phyloP scores from a whole-genome alignment of 768 basidiomycete genomes.

The Cystoderma amianthinum region DNA sequence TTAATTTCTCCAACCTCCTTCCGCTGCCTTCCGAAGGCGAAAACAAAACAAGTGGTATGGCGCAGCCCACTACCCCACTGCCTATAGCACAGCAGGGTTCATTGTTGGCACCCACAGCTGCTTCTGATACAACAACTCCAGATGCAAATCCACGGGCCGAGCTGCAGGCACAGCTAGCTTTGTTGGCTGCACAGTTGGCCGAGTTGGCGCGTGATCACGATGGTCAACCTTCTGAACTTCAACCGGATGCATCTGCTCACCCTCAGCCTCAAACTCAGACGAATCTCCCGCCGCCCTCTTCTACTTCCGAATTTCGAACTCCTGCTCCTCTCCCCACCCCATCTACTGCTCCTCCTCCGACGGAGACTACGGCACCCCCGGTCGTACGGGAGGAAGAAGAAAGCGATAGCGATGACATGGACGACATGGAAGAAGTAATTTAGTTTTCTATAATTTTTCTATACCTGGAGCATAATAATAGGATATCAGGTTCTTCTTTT shows the following conservation, averaged over 20 bases:
- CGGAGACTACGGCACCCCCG: not conserved
- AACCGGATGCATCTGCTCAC: slow-evolving; percentile 3
- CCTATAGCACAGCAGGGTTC: not conserved
- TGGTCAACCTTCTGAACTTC: too few relatives aligned
- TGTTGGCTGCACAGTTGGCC: slow-evolving; percentile 65
- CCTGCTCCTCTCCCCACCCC: not conserved
- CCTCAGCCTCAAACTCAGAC: not conserved
- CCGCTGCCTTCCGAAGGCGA: slow-evolving; percentile 26
- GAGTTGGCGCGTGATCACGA: slow-evolving; percentile 62
- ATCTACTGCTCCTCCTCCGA: not conserved
- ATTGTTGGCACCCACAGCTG: not conserved
- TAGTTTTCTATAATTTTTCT: too few relatives aligned
- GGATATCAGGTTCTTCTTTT: too few relatives aligned
- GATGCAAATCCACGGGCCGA: slow-evolving; percentile 45
- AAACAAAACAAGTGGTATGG: not conserved
- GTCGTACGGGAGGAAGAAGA: slow-evolving; percentile 7
- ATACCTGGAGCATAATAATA: too few relatives aligned
- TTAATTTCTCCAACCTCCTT: slow-evolving; percentile 58
- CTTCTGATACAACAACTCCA: not conserved
- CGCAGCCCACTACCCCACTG: not conserved
- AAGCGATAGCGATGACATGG: slow-evolving; percentile 20
- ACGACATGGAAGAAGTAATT: slow-evolving; percentile 40
- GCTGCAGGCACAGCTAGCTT: slow-evolving; percentile 65
- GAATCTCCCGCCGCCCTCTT: too few relatives aligned
- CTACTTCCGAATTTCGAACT: not conserved